Base-by-base conservation (phyloP, 1,284 basidiomycete genomes). In the Earliella scabrosa region DNA sequence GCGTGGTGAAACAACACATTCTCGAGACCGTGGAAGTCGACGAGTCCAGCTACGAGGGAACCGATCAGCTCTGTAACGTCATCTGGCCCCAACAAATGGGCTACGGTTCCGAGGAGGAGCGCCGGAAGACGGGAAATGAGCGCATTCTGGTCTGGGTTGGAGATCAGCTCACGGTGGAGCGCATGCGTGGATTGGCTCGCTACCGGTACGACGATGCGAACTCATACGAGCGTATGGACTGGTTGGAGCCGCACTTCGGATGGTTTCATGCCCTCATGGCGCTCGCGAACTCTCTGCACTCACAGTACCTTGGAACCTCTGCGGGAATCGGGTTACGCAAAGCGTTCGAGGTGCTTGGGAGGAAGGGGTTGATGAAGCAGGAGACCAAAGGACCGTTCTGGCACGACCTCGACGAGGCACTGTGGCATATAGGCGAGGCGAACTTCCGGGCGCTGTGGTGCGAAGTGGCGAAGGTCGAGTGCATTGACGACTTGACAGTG, bases 181-280 rank as follows among this genome's bases (percentile, higher is more conserved):
- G 62, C 10, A 32, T 64, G 8, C 62, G 60, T 3, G 60, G 59
- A 0, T 11, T 67, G 3, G 10, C 10, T 11, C 61, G 66, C 21
- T 70, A 66, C 39, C 66, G 67, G 0, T 56, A 60, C 3, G 67
- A 75, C 14, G 74, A 77, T 47, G 31, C 54, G 23, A 77, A 75
- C 50, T 66, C 68, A 0, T 69, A 65, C 47, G 73, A 76, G 6
- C 63, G 68, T 3, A 40, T 73, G 13, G 74, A 75, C 38, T 72
- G 59, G 31, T 31, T 68, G 9, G 34, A 71, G 1, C 50, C 61
- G 1, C 35, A 63, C 1, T 72, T 70, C 36, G 74, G 75, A 3
- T 76, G 73, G 72, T 64, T 77, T 13, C 75, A 77, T 56, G 40
- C 68, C 3, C 46, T 54, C 18, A 73, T 77, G 69, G 69, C 71